Evolutionary conservation across 768 basidiomycete genomes (phyloP).

Genomic region (Suillus decipiens): DNA sequence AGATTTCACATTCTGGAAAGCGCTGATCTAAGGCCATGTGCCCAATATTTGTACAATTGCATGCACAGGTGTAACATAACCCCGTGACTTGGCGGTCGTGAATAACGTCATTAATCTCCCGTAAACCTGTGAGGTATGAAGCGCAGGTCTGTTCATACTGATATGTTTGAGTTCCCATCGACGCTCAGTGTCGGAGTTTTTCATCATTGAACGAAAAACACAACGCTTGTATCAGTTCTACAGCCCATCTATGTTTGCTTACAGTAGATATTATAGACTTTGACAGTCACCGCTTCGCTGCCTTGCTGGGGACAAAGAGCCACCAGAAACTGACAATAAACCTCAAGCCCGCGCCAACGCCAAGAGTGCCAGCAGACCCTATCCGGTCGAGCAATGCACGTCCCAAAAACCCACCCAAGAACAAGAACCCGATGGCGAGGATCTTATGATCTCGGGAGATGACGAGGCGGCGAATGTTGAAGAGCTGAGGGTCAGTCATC

Average conservation of each 20-base stretch:
- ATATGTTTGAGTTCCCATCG: neutral
- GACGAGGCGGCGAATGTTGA: slow-evolving; percentile 51
- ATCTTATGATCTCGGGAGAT: slow-evolving; percentile 67
- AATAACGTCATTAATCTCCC: neutral
- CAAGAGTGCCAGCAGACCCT: slow-evolving; percentile 60
- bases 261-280: neutral
- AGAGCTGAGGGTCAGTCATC: slow-evolving; percentile 73
- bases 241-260: slow-evolving; percentile 5
- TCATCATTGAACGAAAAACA: neutral
- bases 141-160: neutral
- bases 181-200: neutral
- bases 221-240: neutral
- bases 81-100: neutral
- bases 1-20: neutral
- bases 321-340: slow-evolving; percentile 58
- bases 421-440: slow-evolving; percentile 59
- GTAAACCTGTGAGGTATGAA: neutral
- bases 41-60: neutral
- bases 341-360: slow-evolving; percentile 65
- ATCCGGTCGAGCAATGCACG: slow-evolving; percentile 57
- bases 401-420: slow-evolving; percentile 69
- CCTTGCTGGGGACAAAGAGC: slow-evolving; percentile 52
- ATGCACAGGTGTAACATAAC: neutral
- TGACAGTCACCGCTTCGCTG: neutral
- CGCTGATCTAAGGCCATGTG: neutral